phyloP scores from a whole-genome alignment of 306 rosid species.

The Cicer chorassanicum region DNA sequence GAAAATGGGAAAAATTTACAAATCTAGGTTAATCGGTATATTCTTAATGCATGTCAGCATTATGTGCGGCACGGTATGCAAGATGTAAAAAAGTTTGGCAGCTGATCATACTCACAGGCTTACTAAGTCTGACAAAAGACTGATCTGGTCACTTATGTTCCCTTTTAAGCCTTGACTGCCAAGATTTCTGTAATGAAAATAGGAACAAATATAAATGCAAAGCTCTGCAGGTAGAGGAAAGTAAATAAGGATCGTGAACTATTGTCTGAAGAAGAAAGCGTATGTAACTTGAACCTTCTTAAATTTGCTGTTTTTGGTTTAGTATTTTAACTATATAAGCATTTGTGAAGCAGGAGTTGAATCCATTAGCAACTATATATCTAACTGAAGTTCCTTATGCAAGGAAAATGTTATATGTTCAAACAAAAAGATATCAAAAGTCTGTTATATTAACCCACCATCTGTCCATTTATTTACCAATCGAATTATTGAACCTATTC shows the following conservation, averaged over 20 bases:
- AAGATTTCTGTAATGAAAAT: conserved; percentile 75
- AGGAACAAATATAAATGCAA: conserved; percentile 12
- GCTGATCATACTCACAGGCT: conserved; percentile 82
- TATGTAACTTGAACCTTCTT: not conserved
- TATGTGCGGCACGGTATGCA: not conserved
- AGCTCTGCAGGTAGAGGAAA: conserved; percentile 6
- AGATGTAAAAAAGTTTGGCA: conserved; percentile 10
- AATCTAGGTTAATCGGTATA: not conserved
- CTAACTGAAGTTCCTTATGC: conserved; percentile 19
- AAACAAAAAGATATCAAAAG: not conserved
- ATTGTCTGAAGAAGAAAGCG: not conserved
- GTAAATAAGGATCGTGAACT: conserved; percentile 13
- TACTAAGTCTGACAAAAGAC: conserved; percentile 79
- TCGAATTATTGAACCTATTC: not conserved
- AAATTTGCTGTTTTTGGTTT: conserved; percentile 8
- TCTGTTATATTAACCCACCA: not conserved
- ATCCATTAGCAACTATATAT: not conserved
- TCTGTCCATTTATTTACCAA: not conserved
- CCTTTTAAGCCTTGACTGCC: conserved; percentile 94
- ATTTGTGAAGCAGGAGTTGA: conserved; percentile 14
- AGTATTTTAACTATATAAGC: not conserved
- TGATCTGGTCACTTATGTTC: conserved; percentile 75
- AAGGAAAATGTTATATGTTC: conserved; percentile 28
- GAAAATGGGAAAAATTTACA: not conserved
- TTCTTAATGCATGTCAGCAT: conserved; percentile 20